A percentile compares a stretch with the other conserved stretches of the same genome.
Evolutionary conservation across 495 filamentous ascomycete genomes (phyloP).

Genomic region (Cryomyces antarcticus): DNA sequence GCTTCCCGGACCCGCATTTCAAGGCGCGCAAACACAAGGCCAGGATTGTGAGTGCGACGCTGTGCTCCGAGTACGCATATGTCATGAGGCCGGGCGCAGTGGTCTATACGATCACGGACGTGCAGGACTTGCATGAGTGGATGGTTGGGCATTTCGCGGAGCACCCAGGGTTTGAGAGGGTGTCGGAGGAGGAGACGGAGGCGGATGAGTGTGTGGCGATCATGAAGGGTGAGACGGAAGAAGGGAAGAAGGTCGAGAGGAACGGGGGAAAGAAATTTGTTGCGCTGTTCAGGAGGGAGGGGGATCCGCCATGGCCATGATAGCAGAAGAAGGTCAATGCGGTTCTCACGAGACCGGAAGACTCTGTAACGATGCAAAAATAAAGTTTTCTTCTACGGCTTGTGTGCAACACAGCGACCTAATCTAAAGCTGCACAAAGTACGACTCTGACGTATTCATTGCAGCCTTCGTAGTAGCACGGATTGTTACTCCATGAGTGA

Average conservation of each 20-base stretch:
- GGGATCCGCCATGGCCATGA: slow-evolving; percentile 54
- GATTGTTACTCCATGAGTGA: no score
- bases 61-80: slow-evolving; percentile 88
- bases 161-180: slow-evolving; percentile 44
- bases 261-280: slow-evolving; percentile 79
- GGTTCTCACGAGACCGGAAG: no score
- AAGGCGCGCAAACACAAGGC: slow-evolving; percentile 95
- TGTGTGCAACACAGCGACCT: no score
- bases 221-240: slow-evolving; percentile 80
- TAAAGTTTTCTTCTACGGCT: no score
- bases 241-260: slow-evolving; percentile 89
- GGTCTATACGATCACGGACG: slow-evolving; percentile 91
- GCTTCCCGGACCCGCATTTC: slow-evolving; percentile 97
- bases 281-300: slow-evolving; percentile 59
- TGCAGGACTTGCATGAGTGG: slow-evolving; percentile 84
- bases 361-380: no score
- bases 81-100: slow-evolving; percentile 63
- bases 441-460: no score
- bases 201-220: slow-evolving; percentile 55
- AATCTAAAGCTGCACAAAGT: no score
- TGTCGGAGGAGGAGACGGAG: slow-evolving; percentile 23
- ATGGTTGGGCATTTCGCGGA: slow-evolving; percentile 68
- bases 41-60: slow-evolving; percentile 68
- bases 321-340: no score
- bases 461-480: no score